Base-by-base conservation (phyloP, 2,329 filamentous ascomycete species). In the Verticillium tricorpus region DNA sequence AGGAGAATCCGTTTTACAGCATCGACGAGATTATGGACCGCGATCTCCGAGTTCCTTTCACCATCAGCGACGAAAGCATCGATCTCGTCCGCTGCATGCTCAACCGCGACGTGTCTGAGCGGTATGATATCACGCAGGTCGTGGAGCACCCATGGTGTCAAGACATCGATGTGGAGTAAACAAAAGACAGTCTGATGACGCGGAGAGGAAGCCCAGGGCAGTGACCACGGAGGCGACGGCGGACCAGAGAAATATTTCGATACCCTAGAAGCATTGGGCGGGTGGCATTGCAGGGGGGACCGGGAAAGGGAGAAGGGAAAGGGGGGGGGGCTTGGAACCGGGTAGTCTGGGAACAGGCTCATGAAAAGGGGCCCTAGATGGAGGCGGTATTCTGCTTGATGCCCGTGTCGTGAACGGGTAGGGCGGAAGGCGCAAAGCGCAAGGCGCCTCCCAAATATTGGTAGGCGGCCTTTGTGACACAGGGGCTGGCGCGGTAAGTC, bases 21-120 rank as follows among this genome's bases (percentile, higher is more conserved):
- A 95, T 98, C 70, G 95, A 99, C 75, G 95, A 99, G 80, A 99
- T 99, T 71, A 96, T 98, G 86, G 95, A 99, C 74, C 93, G 94
- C 71, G 94, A 97, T 69, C 81, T 99, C 63, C 87, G 95, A 57
- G 89, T 99, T 32, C 95, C 95, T 0, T 97, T 91, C 73, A 85
- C 90, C 37, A 87, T 94, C 79, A 93, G 92, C 74, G 93, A 97
- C 66, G 90, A 93, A 67, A 97, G 93, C 74, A 96, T 99, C 67
- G 90, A 97, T 69, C 82, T 99, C 59, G 90, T 99, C 65, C 87
- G 92, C 52, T 83, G 88, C 72, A 98, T 99, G 95, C 86, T 99
- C 32, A 88, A 98, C 73, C 88, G 95, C 45, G 90, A 98, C 72
- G 91, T 98, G 11, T 86, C 89, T 67, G 83, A 89, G 70, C 83